These are phyloP conservation scores for Holtermanniella nyarrowii DNA, from an alignment of 768 basidiomycete genomes.

Conservation along the genomic window DNA sequence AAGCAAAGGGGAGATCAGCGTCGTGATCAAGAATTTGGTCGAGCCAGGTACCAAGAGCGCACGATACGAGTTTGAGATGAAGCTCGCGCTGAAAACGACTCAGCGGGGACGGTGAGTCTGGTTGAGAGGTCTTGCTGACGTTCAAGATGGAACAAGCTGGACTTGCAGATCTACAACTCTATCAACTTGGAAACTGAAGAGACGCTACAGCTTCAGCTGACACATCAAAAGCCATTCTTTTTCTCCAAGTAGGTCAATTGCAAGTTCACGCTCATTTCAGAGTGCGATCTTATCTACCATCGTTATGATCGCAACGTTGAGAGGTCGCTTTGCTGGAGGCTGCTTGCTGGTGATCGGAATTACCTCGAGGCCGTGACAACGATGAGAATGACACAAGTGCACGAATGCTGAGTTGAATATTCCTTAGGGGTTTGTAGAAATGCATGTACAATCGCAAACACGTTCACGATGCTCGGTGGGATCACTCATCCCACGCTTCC, in stretches of 20 bases:
- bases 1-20: constrained; percentile 6
- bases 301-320: not conserved
- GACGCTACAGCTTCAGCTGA: constrained; percentile 56
- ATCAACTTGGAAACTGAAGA: constrained; percentile 70
- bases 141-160: constrained; percentile 50
- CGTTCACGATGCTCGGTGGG: too few relatives aligned
- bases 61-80: constrained; percentile 41
- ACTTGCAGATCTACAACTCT: constrained; percentile 62
- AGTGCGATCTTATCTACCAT: not conserved
- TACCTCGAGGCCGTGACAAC: too few relatives aligned
- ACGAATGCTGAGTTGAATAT: too few relatives aligned
- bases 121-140: not conserved
- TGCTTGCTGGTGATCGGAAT: too few relatives aligned
- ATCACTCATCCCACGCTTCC: too few relatives aligned
- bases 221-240: constrained; percentile 83
- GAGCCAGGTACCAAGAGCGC: constrained; percentile 31
- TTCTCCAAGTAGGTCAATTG: constrained; percentile 64
- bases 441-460: too few relatives aligned
- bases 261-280: not conserved
- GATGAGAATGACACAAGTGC: too few relatives aligned
- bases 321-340: too few relatives aligned
- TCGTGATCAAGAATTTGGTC: constrained; percentile 28
- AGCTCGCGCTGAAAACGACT: constrained; percentile 45
- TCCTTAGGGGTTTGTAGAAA: too few relatives aligned
- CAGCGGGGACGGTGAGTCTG: constrained; percentile 74